phyloP scores from a whole-genome alignment of 805 yeast genomes.

The Schwanniomyces pseudopolymorphus region DNA sequence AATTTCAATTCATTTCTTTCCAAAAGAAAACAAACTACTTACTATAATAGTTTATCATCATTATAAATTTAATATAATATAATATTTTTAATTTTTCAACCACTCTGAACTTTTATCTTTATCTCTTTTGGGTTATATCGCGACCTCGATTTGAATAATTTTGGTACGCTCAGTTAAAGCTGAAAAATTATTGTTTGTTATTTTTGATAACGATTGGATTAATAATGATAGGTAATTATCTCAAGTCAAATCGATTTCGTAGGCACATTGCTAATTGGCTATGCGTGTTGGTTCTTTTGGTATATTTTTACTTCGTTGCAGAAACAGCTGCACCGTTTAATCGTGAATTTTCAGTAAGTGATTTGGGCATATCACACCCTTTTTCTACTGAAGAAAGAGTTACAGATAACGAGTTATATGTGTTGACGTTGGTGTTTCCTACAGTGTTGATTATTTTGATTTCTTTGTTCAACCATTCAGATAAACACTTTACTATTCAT shows the following conservation, averaged over 20 bases:
- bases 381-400: slow-evolving; percentile 29
- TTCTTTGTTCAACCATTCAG: not conserved
- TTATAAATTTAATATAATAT: too few relatives aligned
- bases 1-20: not conserved
- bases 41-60: too few relatives aligned
- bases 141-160: not conserved
- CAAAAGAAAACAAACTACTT: too few relatives aligned
- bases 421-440: slow-evolving; percentile 27
- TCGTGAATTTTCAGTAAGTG: slow-evolving; percentile 27
- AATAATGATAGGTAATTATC: not conserved
- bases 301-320: slow-evolving; percentile 16
- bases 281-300: slow-evolving; percentile 13
- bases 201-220: not conserved
- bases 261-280: slow-evolving; percentile 23
- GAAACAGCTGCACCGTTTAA: slow-evolving; percentile 27
- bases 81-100: too few relatives aligned
- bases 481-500: slow-evolving; percentile 16
- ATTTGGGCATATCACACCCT: slow-evolving; percentile 29
- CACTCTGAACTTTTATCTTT: too few relatives aligned
- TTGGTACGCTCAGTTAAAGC: too few relatives aligned
- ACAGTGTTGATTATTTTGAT: slow-evolving; percentile 16
- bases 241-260: not conserved
- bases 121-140: not conserved
- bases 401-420: slow-evolving; percentile 30
- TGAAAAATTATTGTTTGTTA: not conserved